Percentiles rank a stretch among this genome's conserved stretches.
Conservation (phyloP, 192 early-diverging fungal genomes). For the Coemansia sp. region DNA sequence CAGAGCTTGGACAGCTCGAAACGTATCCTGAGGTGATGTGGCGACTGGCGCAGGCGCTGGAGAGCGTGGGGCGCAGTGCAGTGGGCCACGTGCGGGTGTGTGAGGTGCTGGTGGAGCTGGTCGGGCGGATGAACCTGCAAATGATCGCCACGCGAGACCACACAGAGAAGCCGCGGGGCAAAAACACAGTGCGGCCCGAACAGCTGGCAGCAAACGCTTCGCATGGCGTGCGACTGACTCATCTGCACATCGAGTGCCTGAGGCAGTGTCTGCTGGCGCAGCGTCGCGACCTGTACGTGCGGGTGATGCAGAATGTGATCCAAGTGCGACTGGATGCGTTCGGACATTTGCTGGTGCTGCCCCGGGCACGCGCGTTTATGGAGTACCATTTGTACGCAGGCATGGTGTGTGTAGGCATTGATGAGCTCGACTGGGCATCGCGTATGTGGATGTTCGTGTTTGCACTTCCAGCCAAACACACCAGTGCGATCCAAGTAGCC, state of each 20-base stretch:
- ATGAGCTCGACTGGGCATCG: slow-evolving; percentile 18
- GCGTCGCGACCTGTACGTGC: slow-evolving; percentile 19
- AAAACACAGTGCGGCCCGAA: not conserved
- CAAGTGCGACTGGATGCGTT: slow-evolving; percentile 25
- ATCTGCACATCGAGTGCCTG: slow-evolving; percentile 44
- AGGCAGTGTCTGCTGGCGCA: slow-evolving; percentile 34
- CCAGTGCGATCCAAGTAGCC: slow-evolving; percentile 36
- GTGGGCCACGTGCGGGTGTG: slow-evolving; percentile 7
- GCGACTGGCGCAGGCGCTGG: slow-evolving; percentile 21
- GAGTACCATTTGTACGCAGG: slow-evolving; percentile 41
- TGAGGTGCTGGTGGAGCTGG: slow-evolving; percentile 17
- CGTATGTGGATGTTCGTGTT: slow-evolving; percentile 40
- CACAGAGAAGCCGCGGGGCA: not conserved
- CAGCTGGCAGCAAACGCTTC: not conserved
- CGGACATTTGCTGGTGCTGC: slow-evolving; percentile 9
- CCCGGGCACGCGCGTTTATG: slow-evolving; percentile 25
- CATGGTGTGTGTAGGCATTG: slow-evolving; percentile 40
- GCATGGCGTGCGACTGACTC: slow-evolving; percentile 37
- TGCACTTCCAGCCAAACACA: slow-evolving; percentile 31
- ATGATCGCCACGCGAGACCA: slow-evolving; percentile 14
- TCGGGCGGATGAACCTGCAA: slow-evolving; percentile 24
- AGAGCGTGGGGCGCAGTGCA: not conserved
- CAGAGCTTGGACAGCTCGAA: slow-evolving; percentile 18
- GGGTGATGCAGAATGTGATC: slow-evolving; percentile 12
- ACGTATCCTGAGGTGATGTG: slow-evolving; percentile 21